Evolutionary conservation across 306 rosid genomes (phyloP).

Genomic region (Medicago arabica): DNA sequence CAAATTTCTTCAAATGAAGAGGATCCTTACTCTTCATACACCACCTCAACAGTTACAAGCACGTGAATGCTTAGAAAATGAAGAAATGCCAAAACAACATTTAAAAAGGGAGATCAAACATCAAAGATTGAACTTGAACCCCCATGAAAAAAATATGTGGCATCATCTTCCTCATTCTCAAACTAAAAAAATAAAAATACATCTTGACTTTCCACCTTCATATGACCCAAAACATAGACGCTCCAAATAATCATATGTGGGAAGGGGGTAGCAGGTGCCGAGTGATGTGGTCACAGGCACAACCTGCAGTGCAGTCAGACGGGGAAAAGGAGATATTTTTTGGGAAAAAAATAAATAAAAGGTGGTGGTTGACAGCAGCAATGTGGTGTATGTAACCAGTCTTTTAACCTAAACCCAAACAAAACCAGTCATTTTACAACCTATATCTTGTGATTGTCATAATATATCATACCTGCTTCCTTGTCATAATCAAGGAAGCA

Average conservation of each 20-base stretch:
- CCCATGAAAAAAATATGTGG: not conserved
- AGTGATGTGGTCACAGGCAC: too few species aligned
- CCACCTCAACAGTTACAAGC: not conserved
- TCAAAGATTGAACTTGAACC: not conserved
- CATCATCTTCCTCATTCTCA: not conserved
- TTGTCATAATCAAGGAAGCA: not conserved
- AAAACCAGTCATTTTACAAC: not conserved
- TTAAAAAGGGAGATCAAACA: too few species aligned
- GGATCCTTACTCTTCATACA: too few species aligned
- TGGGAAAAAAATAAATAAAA: too few species aligned
- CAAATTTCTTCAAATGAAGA: too few species aligned
- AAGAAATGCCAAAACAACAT: not conserved
- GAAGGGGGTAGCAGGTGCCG: too few species aligned
- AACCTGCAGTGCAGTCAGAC: too few species aligned
- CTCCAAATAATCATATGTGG: too few species aligned
- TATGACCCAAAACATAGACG: not conserved
- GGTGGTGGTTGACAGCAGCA: too few species aligned
- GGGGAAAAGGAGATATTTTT: too few species aligned
- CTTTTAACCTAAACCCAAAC: not conserved
- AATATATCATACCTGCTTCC: not conserved
- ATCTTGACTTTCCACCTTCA: not conserved
- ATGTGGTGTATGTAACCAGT: too few species aligned
- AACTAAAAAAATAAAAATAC: not conserved
- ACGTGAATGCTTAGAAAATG: not conserved
- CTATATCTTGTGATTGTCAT: not conserved